phyloP scores from a whole-genome alignment of 345 rosid species.

The Carallia brachiata region DNA sequence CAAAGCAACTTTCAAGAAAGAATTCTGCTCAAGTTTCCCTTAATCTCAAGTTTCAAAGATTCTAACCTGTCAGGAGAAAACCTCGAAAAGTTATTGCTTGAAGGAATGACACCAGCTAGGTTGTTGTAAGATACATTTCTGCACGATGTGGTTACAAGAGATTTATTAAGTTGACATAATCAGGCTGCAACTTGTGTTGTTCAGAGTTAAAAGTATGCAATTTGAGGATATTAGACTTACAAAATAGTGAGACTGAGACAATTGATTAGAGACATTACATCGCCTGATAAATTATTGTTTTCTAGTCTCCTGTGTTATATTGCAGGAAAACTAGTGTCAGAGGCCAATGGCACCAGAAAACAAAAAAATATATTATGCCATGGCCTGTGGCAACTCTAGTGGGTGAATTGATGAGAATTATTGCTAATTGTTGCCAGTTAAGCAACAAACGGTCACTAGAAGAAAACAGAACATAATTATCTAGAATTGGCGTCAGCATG shows the following conservation, averaged over 20 bases:
- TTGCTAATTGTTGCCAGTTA: background rate
- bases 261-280: conserved; percentile 56
- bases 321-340: conserved; percentile 38
- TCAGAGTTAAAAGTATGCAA: background rate
- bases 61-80: conserved; percentile 70
- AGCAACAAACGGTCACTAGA: too few relatives aligned
- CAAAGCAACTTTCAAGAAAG: background rate
- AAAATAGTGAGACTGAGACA: conserved; percentile 66
- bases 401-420: background rate
- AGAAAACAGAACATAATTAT: background rate
- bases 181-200: background rate
- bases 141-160: conserved; percentile 16
- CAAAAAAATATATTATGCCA: too few relatives aligned
- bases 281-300: conserved; percentile 79
- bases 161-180: background rate
- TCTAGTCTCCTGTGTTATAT: conserved; percentile 72
- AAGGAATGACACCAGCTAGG: conserved; percentile 74
- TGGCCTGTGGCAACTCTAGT: background rate
- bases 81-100: conserved; percentile 71
- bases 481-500: background rate
- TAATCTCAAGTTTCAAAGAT: background rate
- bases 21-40: background rate
- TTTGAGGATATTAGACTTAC: conserved; percentile 38
- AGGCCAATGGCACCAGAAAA: too few relatives aligned
- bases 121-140: conserved; percentile 88